These are phyloP conservation scores for Mucor lusitanicus DNA, from an alignment of 371 early-diverging fungal genomes.

Conservation along the genomic window DNA sequence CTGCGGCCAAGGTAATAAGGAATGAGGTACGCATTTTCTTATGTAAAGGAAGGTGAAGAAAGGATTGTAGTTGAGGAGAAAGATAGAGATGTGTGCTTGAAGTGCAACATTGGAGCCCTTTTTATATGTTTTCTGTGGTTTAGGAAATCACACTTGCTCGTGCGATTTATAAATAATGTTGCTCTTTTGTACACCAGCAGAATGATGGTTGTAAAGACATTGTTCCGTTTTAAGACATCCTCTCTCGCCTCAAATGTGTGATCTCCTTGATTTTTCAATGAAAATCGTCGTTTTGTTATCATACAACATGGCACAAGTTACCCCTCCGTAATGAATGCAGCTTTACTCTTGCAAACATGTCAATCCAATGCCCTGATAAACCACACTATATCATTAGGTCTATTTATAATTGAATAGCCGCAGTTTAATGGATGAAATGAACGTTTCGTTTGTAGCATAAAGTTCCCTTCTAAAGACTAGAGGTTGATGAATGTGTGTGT, in stretches of 20 bases:
- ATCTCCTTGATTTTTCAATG: neutral
- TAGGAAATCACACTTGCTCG: neutral
- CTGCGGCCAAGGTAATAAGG: conserved; percentile 23
- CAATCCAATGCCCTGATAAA: neutral
- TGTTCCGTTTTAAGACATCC: neutral
- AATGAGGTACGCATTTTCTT: conserved; percentile 23
- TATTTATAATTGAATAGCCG: neutral
- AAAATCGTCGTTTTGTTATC: neutral
- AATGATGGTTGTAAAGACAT: neutral
- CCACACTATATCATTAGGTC: neutral
- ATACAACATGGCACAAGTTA: neutral
- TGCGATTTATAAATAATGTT: neutral
- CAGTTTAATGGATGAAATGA: neutral
- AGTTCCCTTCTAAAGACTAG: neutral
- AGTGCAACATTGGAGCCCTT: neutral
- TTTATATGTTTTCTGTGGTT: neutral
- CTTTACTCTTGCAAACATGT: neutral
- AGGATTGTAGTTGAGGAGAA: neutral
- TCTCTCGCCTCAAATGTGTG: neutral
- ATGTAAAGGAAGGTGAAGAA: conserved; percentile 9
- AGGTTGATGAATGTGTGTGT: neutral
- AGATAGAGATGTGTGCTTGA: neutral
- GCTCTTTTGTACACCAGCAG: neutral
- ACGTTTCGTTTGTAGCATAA: neutral
- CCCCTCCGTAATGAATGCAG: neutral